A percentile compares a stretch with the other conserved stretches of the same genome.
phyloP scores from a whole-genome alignment of 2,329 filamentous ascomycete species.

The Cryphonectria nitschkei region DNA sequence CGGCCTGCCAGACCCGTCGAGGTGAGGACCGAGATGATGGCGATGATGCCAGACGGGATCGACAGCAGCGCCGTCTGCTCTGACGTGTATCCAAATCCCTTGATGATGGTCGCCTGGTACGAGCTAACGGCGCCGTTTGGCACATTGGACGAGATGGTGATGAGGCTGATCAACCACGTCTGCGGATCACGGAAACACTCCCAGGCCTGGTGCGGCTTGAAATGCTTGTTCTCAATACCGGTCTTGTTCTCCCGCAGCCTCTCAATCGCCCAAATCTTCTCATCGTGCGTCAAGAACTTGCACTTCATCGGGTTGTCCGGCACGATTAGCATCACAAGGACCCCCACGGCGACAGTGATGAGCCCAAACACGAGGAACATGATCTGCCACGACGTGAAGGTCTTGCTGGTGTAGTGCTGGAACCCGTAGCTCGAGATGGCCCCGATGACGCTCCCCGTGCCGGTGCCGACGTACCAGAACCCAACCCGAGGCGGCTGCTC shows the following conservation, averaged over 20 bases:
- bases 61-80: slow-evolving; percentile 39
- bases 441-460: slow-evolving; percentile 37
- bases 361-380: slow-evolving; percentile 29
- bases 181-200: slow-evolving; percentile 28
- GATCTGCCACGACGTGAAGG: slow-evolving; percentile 31
- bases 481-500: slow-evolving; percentile 40
- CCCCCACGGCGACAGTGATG: slow-evolving; percentile 25
- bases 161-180: slow-evolving; percentile 31
- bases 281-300: slow-evolving; percentile 22
- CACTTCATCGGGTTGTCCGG: slow-evolving; percentile 26
- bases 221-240: slow-evolving; percentile 71
- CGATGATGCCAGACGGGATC: slow-evolving; percentile 42
- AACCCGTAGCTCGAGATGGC: slow-evolving; percentile 38
- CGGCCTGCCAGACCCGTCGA: slow-evolving; percentile 25
- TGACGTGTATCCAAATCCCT: slow-evolving; percentile 30
- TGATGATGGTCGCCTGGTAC: slow-evolving; percentile 31
- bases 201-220: slow-evolving; percentile 63
- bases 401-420: slow-evolving; percentile 33
- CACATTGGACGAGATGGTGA: slow-evolving; percentile 30
- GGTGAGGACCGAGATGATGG: slow-evolving; percentile 33
- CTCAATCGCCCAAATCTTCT: slow-evolving; percentile 33
- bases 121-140: slow-evolving; percentile 31
- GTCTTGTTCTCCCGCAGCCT: slow-evolving; percentile 67
- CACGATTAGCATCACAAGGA: slow-evolving; percentile 23
- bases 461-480: slow-evolving; percentile 41